Percentiles rank a stretch among this genome's conserved stretches.
Conservation (phyloP, 768 basidiomycete species). For the Coprinellus micaceus region DNA sequence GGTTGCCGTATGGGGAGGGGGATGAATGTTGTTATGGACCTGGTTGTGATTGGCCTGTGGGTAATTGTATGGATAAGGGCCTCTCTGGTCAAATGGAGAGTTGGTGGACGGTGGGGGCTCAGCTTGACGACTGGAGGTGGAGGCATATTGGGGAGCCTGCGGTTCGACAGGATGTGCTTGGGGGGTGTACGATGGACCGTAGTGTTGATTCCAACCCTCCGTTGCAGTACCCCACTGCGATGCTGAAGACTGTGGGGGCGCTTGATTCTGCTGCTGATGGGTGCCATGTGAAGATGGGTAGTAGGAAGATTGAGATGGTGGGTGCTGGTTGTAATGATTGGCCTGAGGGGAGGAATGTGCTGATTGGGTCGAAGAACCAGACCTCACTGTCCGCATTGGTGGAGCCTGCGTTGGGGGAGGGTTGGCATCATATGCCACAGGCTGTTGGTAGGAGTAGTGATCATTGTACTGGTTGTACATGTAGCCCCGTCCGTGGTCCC, state of each 20-base stretch:
- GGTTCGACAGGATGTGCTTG: conserved; percentile 1
- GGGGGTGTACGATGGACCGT: conserved; percentile 2
- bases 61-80: neutral
- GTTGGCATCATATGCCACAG: neutral
- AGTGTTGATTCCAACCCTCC: neutral
- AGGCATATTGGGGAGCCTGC: conserved; percentile 1
- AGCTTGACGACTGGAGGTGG: neutral
- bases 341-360: conserved; percentile 5
- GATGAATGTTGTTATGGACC: neutral
- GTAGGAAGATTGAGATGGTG: conserved; percentile 12
- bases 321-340: conserved; percentile 32
- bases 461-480: conserved; percentile 50
- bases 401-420: neutral
- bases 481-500: conserved; percentile 56
- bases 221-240: neutral
- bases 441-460: conserved; percentile 7
- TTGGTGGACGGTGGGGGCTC: conserved; percentile 1
- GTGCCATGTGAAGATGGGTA: conserved; percentile 8
- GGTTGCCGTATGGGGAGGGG: neutral
- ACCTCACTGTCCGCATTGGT: conserved; percentile 2
- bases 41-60: neutral
- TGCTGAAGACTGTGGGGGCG: conserved; percentile 18
- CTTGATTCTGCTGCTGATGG: conserved; percentile 16
- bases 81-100: neutral
- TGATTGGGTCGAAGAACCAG: neutral